Conservation (phyloP, 1,139 yeast species). For the Taphrina sp. region DNA sequence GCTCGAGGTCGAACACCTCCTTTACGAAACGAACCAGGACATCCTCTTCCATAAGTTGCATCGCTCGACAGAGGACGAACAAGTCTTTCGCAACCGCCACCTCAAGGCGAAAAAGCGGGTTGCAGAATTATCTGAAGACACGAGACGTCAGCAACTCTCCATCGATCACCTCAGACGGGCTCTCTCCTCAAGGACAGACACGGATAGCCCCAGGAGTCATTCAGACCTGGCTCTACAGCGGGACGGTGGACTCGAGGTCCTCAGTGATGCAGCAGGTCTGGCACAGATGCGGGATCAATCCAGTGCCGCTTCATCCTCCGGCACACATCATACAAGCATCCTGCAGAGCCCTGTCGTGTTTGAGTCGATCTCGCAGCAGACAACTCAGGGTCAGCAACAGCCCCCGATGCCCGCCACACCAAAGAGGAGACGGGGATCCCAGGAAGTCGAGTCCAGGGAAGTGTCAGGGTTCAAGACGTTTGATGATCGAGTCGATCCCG, state of each 20-base stretch:
- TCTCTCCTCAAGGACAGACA: not conserved
- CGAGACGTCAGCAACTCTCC: conserved; percentile 14
- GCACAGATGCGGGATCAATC: conserved; percentile 19
- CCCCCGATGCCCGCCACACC: too few species aligned
- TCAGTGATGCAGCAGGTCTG: conserved; percentile 27
- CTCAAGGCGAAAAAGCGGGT: conserved; percentile 21
- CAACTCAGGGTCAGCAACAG: too few species aligned
- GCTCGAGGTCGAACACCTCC: conserved; percentile 13
- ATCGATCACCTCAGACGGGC: conserved; percentile 25
- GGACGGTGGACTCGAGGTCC: conserved; percentile 22
- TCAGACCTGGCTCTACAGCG: not conserved
- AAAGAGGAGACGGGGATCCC: too few species aligned
- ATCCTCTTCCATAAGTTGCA: conserved; percentile 5
- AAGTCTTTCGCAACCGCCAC: conserved; percentile 18
- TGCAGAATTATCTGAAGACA: conserved; percentile 18
- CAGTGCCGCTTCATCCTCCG: too few species aligned
- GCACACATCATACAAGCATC: too few species aligned
- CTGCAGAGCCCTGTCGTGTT: too few species aligned
- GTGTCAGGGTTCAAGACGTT: too few species aligned
- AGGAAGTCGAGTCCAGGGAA: too few species aligned
- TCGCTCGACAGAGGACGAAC: conserved; percentile 9
- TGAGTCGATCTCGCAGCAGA: too few species aligned
- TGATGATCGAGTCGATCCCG: too few species aligned
- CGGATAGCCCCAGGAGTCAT: not conserved
- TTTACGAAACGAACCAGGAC: not conserved